Conservation (phyloP, 2,329 filamentous ascomycete genomes). For the Cladophialophora exuberans region DNA sequence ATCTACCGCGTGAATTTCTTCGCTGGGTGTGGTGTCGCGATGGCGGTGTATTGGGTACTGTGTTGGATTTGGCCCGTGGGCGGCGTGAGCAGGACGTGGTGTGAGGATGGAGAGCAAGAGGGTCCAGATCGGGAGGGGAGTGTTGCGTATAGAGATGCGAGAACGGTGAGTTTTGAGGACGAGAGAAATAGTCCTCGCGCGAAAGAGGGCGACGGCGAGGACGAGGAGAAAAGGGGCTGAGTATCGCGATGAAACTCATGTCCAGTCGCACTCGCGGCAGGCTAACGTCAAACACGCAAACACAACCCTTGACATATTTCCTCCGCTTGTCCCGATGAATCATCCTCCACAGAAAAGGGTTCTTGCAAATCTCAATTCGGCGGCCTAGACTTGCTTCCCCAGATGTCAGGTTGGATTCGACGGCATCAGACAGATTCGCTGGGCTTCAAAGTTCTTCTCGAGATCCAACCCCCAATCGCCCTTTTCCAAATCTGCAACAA, state of each 20-base stretch:
- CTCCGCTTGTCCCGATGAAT: background rate
- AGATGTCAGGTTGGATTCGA: background rate
- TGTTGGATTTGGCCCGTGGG: conserved; percentile 73
- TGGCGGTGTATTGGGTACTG: conserved; percentile 68
- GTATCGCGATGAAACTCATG: too few species aligned
- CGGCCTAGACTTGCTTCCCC: background rate
- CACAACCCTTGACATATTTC: background rate
- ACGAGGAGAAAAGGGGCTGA: too few species aligned
- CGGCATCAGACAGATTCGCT: background rate
- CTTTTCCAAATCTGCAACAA: background rate
- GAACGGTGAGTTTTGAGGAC: background rate
- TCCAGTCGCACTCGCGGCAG: background rate
- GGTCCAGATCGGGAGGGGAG: conserved; percentile 20
- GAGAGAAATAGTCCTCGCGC: too few species aligned
- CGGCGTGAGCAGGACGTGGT: conserved; percentile 74
- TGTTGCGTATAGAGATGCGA: conserved; percentile 19
- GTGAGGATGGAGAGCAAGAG: conserved; percentile 61
- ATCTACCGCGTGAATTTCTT: conserved; percentile 94
- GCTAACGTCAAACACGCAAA: conserved; percentile 1
- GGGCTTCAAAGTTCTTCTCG: background rate
- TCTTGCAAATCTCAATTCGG: background rate
- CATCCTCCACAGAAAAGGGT: background rate
- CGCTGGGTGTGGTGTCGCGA: conserved; percentile 74
- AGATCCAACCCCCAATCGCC: background rate
- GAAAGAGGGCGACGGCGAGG: too few species aligned